Conservation (phyloP, 1,284 basidiomycete species). For the Leucoagaricus sp. region DNA sequence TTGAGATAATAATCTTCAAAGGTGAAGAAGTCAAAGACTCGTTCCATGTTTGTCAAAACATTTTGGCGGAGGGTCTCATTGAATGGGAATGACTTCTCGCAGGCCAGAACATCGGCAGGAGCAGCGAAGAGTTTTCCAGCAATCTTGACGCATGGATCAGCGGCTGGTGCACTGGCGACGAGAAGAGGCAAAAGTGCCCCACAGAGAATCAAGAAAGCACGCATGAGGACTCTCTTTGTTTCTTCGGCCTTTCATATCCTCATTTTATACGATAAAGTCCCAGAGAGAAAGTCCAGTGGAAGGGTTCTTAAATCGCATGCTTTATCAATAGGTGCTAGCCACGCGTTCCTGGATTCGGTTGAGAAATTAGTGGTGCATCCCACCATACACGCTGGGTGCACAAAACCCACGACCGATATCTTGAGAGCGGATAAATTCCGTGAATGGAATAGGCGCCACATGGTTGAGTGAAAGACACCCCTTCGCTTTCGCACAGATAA, state of each 20-base stretch:
- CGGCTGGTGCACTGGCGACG: conserved; percentile 18
- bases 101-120: conserved; percentile 57
- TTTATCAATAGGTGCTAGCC: not conserved
- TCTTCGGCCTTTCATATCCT: not conserved
- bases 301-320: not conserved
- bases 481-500: conserved; percentile 8
- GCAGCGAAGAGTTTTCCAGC: conserved; percentile 49
- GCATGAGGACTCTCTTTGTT: not conserved
- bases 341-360: not conserved
- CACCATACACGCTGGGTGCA: not conserved
- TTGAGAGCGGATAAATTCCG: conserved; percentile 2
- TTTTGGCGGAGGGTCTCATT: conserved; percentile 65
- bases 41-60: conserved; percentile 50
- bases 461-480: not conserved
- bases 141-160: conserved; percentile 47
- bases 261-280: not conserved
- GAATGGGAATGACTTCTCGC: conserved; percentile 62
- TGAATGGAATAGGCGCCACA: conserved; percentile 3
- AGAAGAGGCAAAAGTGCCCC: conserved; percentile 13
- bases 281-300: not conserved
- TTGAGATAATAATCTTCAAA: conserved; percentile 64
- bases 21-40: conserved; percentile 66
- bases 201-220: not conserved
- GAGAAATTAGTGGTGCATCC: not conserved
- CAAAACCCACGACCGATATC: conserved; percentile 2